Conservation (phyloP, 202 grass and related monocot species). For the Eragrostis tef region DNA sequence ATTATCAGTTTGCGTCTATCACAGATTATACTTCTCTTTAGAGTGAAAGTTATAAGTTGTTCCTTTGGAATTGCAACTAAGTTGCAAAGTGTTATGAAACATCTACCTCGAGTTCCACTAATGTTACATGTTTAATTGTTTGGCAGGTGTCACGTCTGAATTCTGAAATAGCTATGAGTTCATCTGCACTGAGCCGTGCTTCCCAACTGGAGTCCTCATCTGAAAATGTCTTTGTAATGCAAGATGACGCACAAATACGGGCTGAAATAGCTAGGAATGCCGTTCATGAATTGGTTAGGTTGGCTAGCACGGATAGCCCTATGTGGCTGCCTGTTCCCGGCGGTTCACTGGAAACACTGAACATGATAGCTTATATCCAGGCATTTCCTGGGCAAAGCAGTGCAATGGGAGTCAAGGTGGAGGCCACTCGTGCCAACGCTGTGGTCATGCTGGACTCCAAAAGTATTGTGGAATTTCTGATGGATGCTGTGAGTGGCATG, state of each 20-base stretch:
- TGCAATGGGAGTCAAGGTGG: constrained; percentile 18
- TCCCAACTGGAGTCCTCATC: constrained; percentile 17
- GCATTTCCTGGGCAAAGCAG: constrained; percentile 26
- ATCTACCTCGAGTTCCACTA: neutral
- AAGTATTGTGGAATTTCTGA: constrained; percentile 48
- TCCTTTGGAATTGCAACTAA: neutral
- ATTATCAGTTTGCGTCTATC: constrained; percentile 1
- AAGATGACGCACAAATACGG: constrained; percentile 11
- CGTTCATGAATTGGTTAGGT: constrained; percentile 43
- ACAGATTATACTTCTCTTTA: neutral
- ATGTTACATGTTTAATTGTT: constrained; percentile 15
- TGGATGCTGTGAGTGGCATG: constrained; percentile 58
- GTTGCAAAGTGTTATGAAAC: neutral
- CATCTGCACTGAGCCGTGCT: neutral
- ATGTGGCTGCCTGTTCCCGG: constrained; percentile 54
- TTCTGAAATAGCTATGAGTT: neutral
- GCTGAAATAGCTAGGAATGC: constrained; percentile 41
- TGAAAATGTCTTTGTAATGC: neutral
- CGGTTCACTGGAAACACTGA: constrained; percentile 45
- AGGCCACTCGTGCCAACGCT: constrained; percentile 57
- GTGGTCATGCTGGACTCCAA: constrained; percentile 47
- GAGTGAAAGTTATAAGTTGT: neutral
- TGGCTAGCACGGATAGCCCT: constrained; percentile 35
- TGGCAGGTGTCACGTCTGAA: constrained; percentile 31
- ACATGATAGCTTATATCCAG: constrained; percentile 45